These are phyloP conservation scores for Suillus brevipes DNA, from an alignment of 768 basidiomycete genomes.

Conservation along the genomic window DNA sequence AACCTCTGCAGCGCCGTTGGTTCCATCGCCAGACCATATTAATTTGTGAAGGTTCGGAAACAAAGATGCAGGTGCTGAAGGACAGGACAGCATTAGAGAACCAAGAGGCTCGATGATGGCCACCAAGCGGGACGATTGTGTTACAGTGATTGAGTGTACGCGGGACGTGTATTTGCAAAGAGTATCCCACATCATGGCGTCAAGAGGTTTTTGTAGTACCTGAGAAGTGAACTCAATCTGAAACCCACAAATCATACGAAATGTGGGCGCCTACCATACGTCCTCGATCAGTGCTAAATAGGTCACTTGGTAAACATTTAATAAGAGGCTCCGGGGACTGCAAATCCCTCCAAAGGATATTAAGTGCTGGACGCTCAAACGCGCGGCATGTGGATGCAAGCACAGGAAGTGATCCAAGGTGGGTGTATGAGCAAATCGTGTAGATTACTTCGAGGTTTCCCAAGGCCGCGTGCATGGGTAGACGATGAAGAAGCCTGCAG, in stretches of 20 bases:
- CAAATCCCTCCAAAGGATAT: conserved; percentile 26
- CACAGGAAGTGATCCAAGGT: conserved; percentile 17
- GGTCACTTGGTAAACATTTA: neutral
- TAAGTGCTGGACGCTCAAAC: conserved; percentile 23
- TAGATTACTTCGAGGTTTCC: neutral
- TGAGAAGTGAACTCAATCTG: neutral
- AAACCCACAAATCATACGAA: neutral
- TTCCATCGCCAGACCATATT: conserved; percentile 24
- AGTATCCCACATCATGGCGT: conserved; percentile 18
- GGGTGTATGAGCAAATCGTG: neutral
- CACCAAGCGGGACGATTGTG: neutral
- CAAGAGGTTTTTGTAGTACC: neutral
- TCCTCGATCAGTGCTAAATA: neutral
- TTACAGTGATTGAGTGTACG: conserved; percentile 20
- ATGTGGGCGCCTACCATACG: neutral
- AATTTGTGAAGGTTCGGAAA: conserved; percentile 25
- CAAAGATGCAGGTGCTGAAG: conserved; percentile 16
- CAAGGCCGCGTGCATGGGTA: neutral
- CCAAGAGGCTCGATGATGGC: neutral
- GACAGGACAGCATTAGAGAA: conserved; percentile 16
- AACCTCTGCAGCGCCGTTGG: conserved; percentile 21
- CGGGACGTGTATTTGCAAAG: conserved; percentile 19
- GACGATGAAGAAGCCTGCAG: neutral
- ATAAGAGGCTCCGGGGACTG: conserved; percentile 24
- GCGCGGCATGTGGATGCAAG: conserved; percentile 26